phyloP scores from a whole-genome alignment of 805 yeast genomes.

The Teunomyces kruisii region DNA sequence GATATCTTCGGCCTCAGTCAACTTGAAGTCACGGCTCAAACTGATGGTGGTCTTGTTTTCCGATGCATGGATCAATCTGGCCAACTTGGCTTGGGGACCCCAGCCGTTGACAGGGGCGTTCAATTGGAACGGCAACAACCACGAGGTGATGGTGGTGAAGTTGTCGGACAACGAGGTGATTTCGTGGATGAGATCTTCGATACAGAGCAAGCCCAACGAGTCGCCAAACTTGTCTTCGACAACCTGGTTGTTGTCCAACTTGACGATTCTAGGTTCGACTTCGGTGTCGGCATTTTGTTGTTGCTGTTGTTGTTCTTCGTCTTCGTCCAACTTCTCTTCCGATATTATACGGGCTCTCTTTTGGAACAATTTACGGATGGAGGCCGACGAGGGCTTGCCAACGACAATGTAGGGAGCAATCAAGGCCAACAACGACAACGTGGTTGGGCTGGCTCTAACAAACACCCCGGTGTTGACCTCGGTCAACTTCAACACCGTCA shows the following conservation, averaged over 20 bases:
- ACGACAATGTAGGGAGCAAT: conserved; percentile 71
- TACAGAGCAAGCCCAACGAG: conserved; percentile 65
- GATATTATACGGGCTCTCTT: conserved; percentile 63
- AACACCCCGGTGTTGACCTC: conserved; percentile 70
- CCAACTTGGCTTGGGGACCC: conserved; percentile 70
- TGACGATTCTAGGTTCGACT: conserved; percentile 14
- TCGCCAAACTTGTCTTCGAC: conserved; percentile 70
- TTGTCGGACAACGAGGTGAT: conserved; percentile 60
- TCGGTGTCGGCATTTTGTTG: too few species aligned
- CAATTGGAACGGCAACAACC: conserved; percentile 69
- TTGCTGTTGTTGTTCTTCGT: conserved; percentile 24
- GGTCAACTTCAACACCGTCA: conserved; percentile 59
- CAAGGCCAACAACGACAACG: conserved; percentile 62
- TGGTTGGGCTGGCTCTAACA: conserved; percentile 58
- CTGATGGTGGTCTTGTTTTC: conserved; percentile 50
- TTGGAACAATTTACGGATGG: conserved; percentile 71
- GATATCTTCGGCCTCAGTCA: conserved; percentile 65
- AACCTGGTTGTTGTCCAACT: conserved; percentile 70
- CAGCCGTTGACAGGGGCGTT: conserved; percentile 72
- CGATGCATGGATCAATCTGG: conserved; percentile 57
- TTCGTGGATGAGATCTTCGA: conserved; percentile 79
- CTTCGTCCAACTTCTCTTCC: conserved; percentile 15
- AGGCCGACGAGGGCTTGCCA: conserved; percentile 71
- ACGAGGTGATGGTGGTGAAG: conserved; percentile 59
- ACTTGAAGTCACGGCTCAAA: conserved; percentile 63